Base-by-base conservation (phyloP, 345 rosid genomes). In the Lepidium didymum region DNA sequence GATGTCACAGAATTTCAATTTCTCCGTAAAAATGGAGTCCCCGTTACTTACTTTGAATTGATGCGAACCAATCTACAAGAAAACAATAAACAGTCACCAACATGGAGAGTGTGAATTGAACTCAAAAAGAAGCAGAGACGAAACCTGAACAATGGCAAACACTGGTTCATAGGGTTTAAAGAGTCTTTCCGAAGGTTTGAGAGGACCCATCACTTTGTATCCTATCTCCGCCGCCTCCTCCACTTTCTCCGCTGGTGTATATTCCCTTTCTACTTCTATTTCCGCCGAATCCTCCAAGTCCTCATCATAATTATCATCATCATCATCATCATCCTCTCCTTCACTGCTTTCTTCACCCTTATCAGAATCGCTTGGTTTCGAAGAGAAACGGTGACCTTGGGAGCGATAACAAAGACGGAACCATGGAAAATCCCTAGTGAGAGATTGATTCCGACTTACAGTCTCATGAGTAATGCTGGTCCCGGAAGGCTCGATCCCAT, bases 11-110 rank as follows among this genome's bases (percentile, higher is more conserved):
- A 85, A 89, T 73, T 91, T 95, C 85, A 89, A 81, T 69, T 79
- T 88, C 83, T 91, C 96, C 0, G 87, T 76, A 81, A 81, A 91
- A 62, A 95, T 80, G 53, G 85, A 84, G 80, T 95, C 98, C 12
- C 90, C 85, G 41, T 89, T 91, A 86, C 98, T 87, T 69, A 95
- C 94, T 83, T 91, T 95, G 45, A 95, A 91, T 81, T 95, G 99
- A 64, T 91, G 92, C 4, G 94, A 95, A 10, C 96, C 97, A 56
- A 95, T 81, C 99, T 91, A 77, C 55, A 42, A 7, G 64, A 60
- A 14, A 52, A 5, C 2, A 40, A 65, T 10, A 54, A 15, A 42
- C 41, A 59, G 3, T 12, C 37, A 40, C 6, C 13, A 45, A 60
- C 25, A 73, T 56, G 3, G 33, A 11, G 5, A 53, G 16, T 45